These are phyloP conservation scores for Backusella psychrophila DNA, from an alignment of 192 early-diverging fungal species.

Conservation along the genomic window DNA sequence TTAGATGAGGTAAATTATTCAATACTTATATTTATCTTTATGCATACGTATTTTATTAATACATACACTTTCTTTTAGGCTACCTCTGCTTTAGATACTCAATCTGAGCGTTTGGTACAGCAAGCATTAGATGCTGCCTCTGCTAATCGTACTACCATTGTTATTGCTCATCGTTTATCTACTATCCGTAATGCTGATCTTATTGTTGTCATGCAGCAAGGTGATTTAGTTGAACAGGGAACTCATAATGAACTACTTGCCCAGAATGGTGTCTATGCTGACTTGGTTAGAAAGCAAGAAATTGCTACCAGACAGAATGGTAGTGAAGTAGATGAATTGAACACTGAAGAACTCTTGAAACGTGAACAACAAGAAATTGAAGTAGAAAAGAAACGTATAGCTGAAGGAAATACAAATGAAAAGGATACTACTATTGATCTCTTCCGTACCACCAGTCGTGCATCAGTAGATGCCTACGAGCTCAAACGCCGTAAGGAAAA, in stretches of 20 bases:
- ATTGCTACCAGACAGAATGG: conserved; percentile 46
- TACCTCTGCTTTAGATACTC: conserved; percentile 83
- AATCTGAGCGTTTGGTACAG: conserved; percentile 78
- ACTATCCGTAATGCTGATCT: conserved; percentile 84
- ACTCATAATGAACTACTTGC: conserved; percentile 74
- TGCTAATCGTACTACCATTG: conserved; percentile 81
- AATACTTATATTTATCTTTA: background rate
- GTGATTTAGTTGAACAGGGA: conserved; percentile 72
- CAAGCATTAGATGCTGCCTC: conserved; percentile 77
- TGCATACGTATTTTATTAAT: too few relatives aligned
- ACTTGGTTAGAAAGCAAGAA: conserved; percentile 68
- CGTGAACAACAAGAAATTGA: conserved; percentile 4
- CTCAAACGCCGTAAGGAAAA: conserved; percentile 33
- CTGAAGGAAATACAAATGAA: background rate
- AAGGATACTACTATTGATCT: conserved; percentile 8
- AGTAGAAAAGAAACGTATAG: background rate
- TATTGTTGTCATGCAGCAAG: conserved; percentile 82
- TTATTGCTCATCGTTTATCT: conserved; percentile 88
- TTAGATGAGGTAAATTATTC: conserved; percentile 63
- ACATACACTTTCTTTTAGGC: conserved; percentile 35
- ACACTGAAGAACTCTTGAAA: conserved; percentile 20
- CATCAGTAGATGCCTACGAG: conserved; percentile 30
- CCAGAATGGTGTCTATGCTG: conserved; percentile 58
- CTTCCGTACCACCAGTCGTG: conserved; percentile 9
- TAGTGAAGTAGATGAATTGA: conserved; percentile 18